Evolutionary conservation across 768 basidiomycete species (phyloP).

Genomic region (Hydnomerulius pinastri): DNA sequence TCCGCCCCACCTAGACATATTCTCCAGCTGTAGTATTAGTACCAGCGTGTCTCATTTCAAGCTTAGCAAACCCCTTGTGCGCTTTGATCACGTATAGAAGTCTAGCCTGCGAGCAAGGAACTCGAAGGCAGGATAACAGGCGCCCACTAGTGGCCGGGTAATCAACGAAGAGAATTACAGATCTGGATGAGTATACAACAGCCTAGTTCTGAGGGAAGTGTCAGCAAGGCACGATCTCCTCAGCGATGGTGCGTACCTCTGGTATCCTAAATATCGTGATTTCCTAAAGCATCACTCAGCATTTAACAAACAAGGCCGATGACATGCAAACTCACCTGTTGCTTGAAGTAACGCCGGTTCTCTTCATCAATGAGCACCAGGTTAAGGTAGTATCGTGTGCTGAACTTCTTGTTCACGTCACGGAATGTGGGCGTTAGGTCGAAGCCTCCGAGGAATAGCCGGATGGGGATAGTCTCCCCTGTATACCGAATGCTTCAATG

Average conservation of each 20-base stretch:
- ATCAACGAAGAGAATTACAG: conserved; percentile 6
- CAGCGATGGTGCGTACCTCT: conserved; percentile 73
- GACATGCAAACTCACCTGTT: conserved; percentile 59
- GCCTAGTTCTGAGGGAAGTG: conserved; percentile 35
- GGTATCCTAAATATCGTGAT: conserved; percentile 92
- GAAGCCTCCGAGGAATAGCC: conserved; percentile 96
- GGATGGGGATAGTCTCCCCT: conserved; percentile 99
- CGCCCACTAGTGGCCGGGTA: neutral
- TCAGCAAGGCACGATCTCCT: conserved; percentile 7
- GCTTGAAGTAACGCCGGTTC: conserved; percentile 97
- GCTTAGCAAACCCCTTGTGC: neutral
- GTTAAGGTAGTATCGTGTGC: conserved; percentile 95
- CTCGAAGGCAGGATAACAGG: conserved; percentile 5
- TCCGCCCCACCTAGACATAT: neutral
- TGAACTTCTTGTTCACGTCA: conserved; percentile 99
- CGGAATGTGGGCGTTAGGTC: conserved; percentile 98
- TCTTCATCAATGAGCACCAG: conserved; percentile 97
- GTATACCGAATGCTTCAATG: neutral
- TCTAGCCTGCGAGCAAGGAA: neutral
- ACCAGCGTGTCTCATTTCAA: conserved; percentile 5
- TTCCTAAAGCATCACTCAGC: conserved; percentile 47
- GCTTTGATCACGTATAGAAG: neutral
- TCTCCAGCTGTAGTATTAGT: conserved; percentile 15
- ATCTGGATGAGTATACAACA: conserved; percentile 3
- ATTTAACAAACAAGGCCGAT: neutral